A percentile compares a stretch with the other conserved stretches of the same genome.
Evolutionary conservation across 2,329 filamentous ascomycete species (phyloP).

Genomic region (Colletotrichum orchidophilum): DNA sequence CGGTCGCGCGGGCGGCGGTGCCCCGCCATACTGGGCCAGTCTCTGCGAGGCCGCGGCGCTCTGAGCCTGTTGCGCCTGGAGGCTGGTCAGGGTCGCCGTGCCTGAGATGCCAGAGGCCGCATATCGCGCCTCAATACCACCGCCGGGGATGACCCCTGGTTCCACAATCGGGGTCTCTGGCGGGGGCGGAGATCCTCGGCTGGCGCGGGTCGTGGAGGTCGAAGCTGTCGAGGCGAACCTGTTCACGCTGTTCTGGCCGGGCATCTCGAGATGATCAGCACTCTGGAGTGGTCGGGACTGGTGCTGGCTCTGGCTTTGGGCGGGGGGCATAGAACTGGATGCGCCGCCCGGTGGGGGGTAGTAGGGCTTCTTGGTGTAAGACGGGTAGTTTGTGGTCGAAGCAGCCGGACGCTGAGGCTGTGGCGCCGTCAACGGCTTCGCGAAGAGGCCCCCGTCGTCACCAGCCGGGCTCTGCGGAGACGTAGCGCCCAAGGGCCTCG

Average conservation of each 20-base stretch:
- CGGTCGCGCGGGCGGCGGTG: constrained; percentile 66
- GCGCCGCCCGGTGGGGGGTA: constrained; percentile 64
- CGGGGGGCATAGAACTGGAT: constrained; percentile 32
- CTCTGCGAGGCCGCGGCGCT: constrained; percentile 86
- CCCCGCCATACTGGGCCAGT: constrained; percentile 77
- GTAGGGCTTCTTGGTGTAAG: constrained; percentile 66
- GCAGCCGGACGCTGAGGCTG: constrained; percentile 50
- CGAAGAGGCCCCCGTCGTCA: constrained; percentile 84
- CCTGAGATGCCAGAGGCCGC: constrained; percentile 91
- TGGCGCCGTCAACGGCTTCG: constrained; percentile 66
- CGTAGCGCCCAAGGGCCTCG: constrained; percentile 74
- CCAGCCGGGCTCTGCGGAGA: constrained; percentile 81
- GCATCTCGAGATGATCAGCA: constrained; percentile 48
- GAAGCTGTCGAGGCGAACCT: constrained; percentile 85
- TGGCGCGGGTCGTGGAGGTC: constrained; percentile 90
- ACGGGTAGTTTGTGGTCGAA: constrained; percentile 54
- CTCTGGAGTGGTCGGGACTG: constrained; percentile 42
- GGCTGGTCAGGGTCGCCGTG: constrained; percentile 80
- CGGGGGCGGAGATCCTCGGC: constrained; percentile 91
- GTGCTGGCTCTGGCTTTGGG: constrained; percentile 41
- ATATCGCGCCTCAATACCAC: constrained; percentile 90
- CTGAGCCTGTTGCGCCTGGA: constrained; percentile 68
- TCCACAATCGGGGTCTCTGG: constrained; percentile 89
- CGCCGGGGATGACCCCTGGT: constrained; percentile 74
- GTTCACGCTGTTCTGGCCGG: constrained; percentile 62